Conservation (phyloP, 2,329 filamentous ascomycete species). For the Lizonia empirigonia region DNA sequence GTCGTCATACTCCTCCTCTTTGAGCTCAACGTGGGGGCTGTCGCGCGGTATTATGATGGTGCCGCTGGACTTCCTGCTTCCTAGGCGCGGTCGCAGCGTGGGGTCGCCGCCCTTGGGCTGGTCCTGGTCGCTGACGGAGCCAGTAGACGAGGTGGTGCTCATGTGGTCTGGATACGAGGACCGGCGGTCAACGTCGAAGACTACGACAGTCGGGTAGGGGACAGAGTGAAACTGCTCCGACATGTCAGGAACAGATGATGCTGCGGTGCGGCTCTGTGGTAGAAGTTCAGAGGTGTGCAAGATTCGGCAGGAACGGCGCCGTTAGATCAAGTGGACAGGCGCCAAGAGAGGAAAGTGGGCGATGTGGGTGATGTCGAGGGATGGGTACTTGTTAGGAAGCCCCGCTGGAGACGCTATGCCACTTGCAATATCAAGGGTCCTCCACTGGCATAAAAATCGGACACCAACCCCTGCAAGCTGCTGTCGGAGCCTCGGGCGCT, state of each 20-base stretch:
- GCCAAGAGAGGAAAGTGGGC: constrained; percentile 34
- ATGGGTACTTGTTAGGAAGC: constrained; percentile 24
- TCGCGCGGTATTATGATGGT: constrained; percentile 83
- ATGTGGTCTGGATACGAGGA: constrained; percentile 45
- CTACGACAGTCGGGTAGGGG: constrained; percentile 35
- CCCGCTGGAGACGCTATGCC: constrained; percentile 22
- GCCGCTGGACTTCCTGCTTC: constrained; percentile 77
- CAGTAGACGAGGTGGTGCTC: constrained; percentile 51
- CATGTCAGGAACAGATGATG: constrained; percentile 23
- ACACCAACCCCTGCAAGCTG: constrained; percentile 24
- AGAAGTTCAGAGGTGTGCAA: constrained; percentile 22
- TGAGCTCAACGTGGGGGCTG: constrained; percentile 72
- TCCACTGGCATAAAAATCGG: constrained; percentile 23
- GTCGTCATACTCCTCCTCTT: constrained; percentile 77
- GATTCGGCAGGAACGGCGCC: constrained; percentile 24
- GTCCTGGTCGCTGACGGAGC: constrained; percentile 49
- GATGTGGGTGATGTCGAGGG: constrained; percentile 30
- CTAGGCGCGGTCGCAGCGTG: constrained; percentile 67
- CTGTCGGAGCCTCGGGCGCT: constrained; percentile 19
- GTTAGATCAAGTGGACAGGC: constrained; percentile 32
- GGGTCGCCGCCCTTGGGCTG: constrained; percentile 51
- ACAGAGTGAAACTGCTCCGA: constrained; percentile 28
- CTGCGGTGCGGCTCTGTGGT: constrained; percentile 23
- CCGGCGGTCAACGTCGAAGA: constrained; percentile 22
- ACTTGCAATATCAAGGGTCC: constrained; percentile 26